Base-by-base conservation (phyloP, 2,329 filamentous ascomycete species). In the Dothidotthia symphoricarpi region DNA sequence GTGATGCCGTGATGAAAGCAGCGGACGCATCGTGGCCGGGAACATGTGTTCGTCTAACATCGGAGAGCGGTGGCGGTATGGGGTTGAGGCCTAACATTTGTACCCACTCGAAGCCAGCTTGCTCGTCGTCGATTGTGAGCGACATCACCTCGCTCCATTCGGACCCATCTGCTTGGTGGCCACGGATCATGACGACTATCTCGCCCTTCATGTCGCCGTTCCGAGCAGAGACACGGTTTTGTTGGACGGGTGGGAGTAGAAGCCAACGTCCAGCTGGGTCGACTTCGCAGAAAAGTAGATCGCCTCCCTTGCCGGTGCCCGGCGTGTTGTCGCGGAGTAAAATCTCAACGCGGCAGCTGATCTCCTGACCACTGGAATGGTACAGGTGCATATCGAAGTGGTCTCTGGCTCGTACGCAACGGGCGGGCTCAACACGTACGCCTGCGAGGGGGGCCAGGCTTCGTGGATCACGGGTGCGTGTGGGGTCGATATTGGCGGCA, bases 241-340 rank as follows among this genome's bases (percentile, higher is more conserved):
- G 75, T 13, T 83, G 75, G n/a, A 96, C 75, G 1, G 93, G 91
- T n/a, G 90, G 86, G 57, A 98, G 95, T 0, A 98, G 76, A 4
- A 98, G 77, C 82, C 88, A 97, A 36, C 82, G 80, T 11, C 85
- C 82, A 5, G 78, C 76, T 35, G 80, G 78, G 29, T 89, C 88
- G n/a, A 89, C 81, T 66, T 97, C 90, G 51, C 91, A 90, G 39
- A 98, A 85, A 15, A 98, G 77, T n/a, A 98, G 64, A 64, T 98
- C 93, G 6, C 91, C 89, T 32, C 78, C 73, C 46, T 84, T 79
- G 3, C 78, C 78, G 24, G 78, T 75, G 32, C 80, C 78, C n/a
- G 77, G 74, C 16, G 81, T 75, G 53, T 88, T 88, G 59, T 97
- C 91, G 59, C 93, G 81, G 49, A 91, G 78, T 11, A 97, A 76